Evolutionary conservation across 495 filamentous ascomycete genomes (phyloP).

Genomic region (Corynascus novoguineensis): DNA sequence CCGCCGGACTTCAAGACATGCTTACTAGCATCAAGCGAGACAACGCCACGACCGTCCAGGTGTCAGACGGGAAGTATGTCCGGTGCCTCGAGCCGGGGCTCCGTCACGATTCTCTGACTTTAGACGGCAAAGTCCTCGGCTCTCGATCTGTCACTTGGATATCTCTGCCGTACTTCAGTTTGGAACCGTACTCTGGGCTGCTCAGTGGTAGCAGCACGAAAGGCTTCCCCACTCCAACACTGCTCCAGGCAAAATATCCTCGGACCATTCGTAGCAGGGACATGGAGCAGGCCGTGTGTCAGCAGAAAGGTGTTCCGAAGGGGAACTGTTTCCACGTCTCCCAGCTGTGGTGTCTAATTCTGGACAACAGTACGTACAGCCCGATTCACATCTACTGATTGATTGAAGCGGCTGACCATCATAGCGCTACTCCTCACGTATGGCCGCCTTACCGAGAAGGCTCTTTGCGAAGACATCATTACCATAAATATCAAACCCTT

Average conservation of each 20-base stretch:
- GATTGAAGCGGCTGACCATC: neutral
- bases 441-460: slow-evolving; percentile 19
- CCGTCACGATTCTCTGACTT: slow-evolving; percentile 23
- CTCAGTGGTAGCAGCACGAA: slow-evolving; percentile 20
- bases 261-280: slow-evolving; percentile 29
- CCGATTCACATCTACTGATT: neutral
- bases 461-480: slow-evolving; percentile 17
- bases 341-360: slow-evolving; percentile 36
- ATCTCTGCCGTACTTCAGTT: slow-evolving; percentile 37
- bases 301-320: slow-evolving; percentile 20
- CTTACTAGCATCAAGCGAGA: neutral
- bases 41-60: slow-evolving; percentile 27
- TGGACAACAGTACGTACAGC: slow-evolving; percentile 30
- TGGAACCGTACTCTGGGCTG: slow-evolving; percentile 32
- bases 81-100: slow-evolving; percentile 30
- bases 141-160: slow-evolving; percentile 30
- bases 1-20: neutral
- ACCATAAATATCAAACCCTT: slow-evolving; percentile 1
- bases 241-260: slow-evolving; percentile 34
- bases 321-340: slow-evolving; percentile 37
- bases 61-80: slow-evolving; percentile 21
- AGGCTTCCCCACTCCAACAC: slow-evolving; percentile 31
- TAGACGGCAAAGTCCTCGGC: slow-evolving; percentile 16
- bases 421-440: slow-evolving; percentile 29
- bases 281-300: slow-evolving; percentile 37